A percentile compares a stretch with the other conserved stretches of the same genome.
These are phyloP conservation scores for Trifolium repens DNA, from an alignment of 306 rosid genomes.

Conservation along the genomic window DNA sequence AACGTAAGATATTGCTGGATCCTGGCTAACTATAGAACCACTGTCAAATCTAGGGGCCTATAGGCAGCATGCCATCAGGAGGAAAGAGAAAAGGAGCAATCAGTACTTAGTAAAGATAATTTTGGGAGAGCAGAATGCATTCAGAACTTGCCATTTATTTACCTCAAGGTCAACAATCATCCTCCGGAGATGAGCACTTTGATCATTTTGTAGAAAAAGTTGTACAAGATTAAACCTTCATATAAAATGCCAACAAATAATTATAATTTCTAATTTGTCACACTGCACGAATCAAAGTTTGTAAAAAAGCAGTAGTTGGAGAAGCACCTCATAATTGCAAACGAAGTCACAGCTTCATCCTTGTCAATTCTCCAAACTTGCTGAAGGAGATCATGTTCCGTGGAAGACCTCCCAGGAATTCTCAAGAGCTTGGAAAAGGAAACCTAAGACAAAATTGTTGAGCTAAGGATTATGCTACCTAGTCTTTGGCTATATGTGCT, in stretches of 20 bases:
- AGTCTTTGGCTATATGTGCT: conserved; percentile 9
- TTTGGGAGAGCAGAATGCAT: conserved; percentile 6
- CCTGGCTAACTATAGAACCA: conserved; percentile 82
- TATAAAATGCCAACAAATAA: conserved; percentile 41
- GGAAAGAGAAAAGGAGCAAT: conserved; percentile 34
- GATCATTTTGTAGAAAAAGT: conserved; percentile 70
- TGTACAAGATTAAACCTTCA: conserved; percentile 86
- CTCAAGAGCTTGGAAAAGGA: conserved; percentile 79
- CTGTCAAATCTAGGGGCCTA: conserved; percentile 95
- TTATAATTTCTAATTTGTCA: conserved; percentile 29
- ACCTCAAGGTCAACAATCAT: conserved; percentile 93
- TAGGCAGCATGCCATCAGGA: conserved; percentile 39
- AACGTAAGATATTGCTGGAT: conserved; percentile 87
- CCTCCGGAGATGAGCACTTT: conserved; percentile 70
- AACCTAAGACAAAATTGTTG: conserved; percentile 53
- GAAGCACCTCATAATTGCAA: conserved; percentile 83
- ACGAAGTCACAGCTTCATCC: conserved; percentile 76
- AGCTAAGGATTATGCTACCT: conserved; percentile 26
- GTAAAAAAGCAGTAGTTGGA: conserved; percentile 23
- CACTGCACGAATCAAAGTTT: conserved; percentile 24
- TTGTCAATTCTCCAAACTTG: conserved; percentile 90
- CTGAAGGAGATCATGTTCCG: conserved; percentile 59
- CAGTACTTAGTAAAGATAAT: conserved; percentile 24
- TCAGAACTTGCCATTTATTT: conserved; percentile 35
- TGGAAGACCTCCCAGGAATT: conserved; percentile 76